Percentiles rank a stretch among this genome's conserved stretches.
phyloP scores from a whole-genome alignment of 768 basidiomycete species.

The Leucosporidium scottii region DNA sequence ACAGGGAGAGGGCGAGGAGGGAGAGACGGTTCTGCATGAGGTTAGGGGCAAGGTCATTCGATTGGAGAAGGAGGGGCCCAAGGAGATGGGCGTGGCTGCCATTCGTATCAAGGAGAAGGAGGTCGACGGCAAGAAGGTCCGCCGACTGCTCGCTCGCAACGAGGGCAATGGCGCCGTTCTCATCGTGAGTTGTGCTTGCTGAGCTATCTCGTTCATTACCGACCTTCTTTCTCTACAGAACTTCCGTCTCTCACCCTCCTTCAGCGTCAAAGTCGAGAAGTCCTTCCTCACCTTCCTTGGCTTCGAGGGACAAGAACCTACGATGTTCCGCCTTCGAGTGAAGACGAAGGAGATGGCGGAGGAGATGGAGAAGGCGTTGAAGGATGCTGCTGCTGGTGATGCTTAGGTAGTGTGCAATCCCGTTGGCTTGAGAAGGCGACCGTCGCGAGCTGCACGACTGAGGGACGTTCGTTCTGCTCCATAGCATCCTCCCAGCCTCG shows the following conservation, averaged over 20 bases:
- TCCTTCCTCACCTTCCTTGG: conserved; percentile 20
- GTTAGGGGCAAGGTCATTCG: conserved; percentile 14
- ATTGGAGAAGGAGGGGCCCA: not conserved
- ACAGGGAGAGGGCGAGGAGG: conserved; percentile 31
- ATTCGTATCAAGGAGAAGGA: conserved; percentile 21
- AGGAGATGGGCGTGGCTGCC: conserved; percentile 12
- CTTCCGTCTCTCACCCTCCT: conserved; percentile 7
- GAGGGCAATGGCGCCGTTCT: conserved; percentile 22
- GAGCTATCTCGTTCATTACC: not conserved
- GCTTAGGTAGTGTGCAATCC: not conserved
- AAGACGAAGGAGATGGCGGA: conserved; percentile 16
- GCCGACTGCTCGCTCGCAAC: conserved; percentile 23
- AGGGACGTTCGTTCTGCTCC: too few relatives aligned
- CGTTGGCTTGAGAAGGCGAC: too few relatives aligned
- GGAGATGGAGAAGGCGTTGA: conserved; percentile 8
- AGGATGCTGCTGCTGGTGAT: not conserved
- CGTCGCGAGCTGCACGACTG: too few relatives aligned
- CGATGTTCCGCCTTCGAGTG: conserved; percentile 14
- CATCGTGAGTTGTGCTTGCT: conserved; percentile 17
- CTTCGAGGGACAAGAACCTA: conserved; percentile 9
- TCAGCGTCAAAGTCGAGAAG: conserved; percentile 12
- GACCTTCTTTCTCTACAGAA: conserved; percentile 5
- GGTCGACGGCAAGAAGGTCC: conserved; percentile 14
- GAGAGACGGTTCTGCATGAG: conserved; percentile 11
- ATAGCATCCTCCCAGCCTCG: too few relatives aligned